A percentile compares a stretch with the other conserved stretches of the same genome.
phyloP scores from a whole-genome alignment of 495 filamentous ascomycete species.

The Glarea lozoyensis region DNA sequence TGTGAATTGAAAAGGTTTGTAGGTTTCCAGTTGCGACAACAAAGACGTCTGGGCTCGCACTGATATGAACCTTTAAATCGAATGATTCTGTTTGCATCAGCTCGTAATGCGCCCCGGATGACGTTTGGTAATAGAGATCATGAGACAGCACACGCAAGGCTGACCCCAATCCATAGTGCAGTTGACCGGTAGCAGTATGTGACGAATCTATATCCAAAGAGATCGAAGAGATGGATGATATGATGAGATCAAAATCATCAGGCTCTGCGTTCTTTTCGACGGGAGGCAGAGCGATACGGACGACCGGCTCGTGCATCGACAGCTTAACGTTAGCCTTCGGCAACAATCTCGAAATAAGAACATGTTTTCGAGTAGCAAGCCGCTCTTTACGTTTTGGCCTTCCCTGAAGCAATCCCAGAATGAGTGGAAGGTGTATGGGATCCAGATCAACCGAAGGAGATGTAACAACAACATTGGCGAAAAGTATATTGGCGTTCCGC shows the following conservation, averaged over 20 bases:
- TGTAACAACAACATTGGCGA: conserved; percentile 90
- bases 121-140: conserved; percentile 91
- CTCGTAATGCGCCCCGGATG: conserved; percentile 69
- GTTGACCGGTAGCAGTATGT: conserved; percentile 75
- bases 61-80: conserved; percentile 77
- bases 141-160: conserved; percentile 78
- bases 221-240: conserved; percentile 86
- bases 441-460: conserved; percentile 95
- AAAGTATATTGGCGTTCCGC: conserved; percentile 91
- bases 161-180: conserved; percentile 77
- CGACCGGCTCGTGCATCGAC: conserved; percentile 90
- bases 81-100: conserved; percentile 77
- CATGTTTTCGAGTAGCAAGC: conserved; percentile 39
- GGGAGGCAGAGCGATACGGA: conserved; percentile 76
- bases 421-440: conserved; percentile 79
- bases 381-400: conserved; percentile 40
- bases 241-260: conserved; percentile 85
- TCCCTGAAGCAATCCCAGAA: conserved; percentile 63
- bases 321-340: conserved; percentile 94
- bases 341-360: conserved; percentile 79
- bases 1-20: conserved; percentile 78
- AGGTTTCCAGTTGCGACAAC: conserved; percentile 73
- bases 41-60: conserved; percentile 74
- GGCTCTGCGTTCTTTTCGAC: conserved; percentile 52
- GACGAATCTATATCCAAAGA: conserved; percentile 89